A percentile compares a stretch with the other conserved stretches of the same genome.
These are phyloP conservation scores for Leccinum broughii DNA, from an alignment of 768 basidiomycete species.

Conservation along the genomic window DNA sequence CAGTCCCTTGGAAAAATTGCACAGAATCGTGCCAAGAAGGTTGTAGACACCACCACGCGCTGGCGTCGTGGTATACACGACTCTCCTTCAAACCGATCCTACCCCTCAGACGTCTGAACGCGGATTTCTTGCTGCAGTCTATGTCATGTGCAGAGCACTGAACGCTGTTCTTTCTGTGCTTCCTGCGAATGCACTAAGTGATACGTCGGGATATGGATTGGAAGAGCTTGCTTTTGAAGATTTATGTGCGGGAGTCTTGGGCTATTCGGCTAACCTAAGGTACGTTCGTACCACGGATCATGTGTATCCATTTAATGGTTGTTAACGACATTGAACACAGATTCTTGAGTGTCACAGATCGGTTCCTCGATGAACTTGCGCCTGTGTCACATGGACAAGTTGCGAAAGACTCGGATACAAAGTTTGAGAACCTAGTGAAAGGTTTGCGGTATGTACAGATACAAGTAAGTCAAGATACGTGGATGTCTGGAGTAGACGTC, in stretches of 20 bases:
- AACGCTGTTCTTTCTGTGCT: conserved; percentile 73
- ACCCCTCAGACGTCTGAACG: conserved; percentile 51
- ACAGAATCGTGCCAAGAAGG: conserved; percentile 78
- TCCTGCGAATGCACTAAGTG: conserved; percentile 76
- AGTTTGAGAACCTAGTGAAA: not conserved
- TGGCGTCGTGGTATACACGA: conserved; percentile 83
- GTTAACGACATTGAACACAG: conserved; percentile 37
- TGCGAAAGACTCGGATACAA: conserved; percentile 72
- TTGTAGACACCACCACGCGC: conserved; percentile 82
- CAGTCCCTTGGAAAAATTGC: conserved; percentile 83
- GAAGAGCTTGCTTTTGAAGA: conserved; percentile 90
- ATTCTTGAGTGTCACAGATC: conserved; percentile 90
- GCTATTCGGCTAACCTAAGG: conserved; percentile 80
- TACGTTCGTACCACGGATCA: conserved; percentile 35
- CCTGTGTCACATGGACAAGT: conserved; percentile 76
- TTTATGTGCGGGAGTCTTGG: conserved; percentile 80
- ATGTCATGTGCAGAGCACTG: conserved; percentile 87
- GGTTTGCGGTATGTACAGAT: conserved; percentile 82
- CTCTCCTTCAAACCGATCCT: conserved; percentile 41
- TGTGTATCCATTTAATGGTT: not conserved
- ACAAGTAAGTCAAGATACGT: conserved; percentile 48
- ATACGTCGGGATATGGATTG: conserved; percentile 73
- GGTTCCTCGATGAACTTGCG: conserved; percentile 77
- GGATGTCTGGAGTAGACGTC: not conserved
- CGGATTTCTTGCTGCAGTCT: conserved; percentile 80